Evolutionary conservation across 345 rosid species (phyloP), one percentile per base, ranked within the genome.

Genomic region (Syzygium aqueum): DNA sequence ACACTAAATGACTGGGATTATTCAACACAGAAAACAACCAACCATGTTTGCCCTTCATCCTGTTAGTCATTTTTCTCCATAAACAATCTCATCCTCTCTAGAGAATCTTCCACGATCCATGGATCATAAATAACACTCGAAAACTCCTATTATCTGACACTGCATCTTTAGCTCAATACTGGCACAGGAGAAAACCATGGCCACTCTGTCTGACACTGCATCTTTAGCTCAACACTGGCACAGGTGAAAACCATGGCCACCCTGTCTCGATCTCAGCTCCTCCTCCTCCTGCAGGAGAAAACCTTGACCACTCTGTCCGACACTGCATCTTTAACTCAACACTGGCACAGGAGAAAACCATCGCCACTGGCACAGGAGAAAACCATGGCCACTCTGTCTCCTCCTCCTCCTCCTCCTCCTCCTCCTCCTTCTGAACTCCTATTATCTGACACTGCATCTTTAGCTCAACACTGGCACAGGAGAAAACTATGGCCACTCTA

Each of bases 191-290:
- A 56, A 21, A 53, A 52, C 2, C 53, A 51, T 33, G 92, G 77
- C 90, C 52, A 77, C 61, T 27, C 85, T 57, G 30, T 50, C 86
- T 86, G 57, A 21, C 27, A 54, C 22, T 21, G 27, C 59, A 54
- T 54, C 59, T 21, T 23, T 54, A 54, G 59, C 59, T 22, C 59
- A 54, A 21, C 25, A 21, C 27, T 54, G 25, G 23, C 53, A 52
- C 73, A 3, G 73, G 73, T n/a, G 73, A 63, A 30, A 65, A 3
- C 83, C 52, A 88, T 89, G 92, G 80, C 91, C 53, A 78, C 54
- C 40, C 46, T 61, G 3, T 51, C 87, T 87, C 33, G 53, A 53
- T 85, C 87, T 63, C 49, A 85, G 87, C 30, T 84, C 84, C 82
- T 84, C 85, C 84, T 86, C 37, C 37, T 33, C 37, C 37, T 33